A percentile compares a stretch with the other conserved stretches of the same genome.
phyloP scores from a whole-genome alignment of 108 stramenopile genomes.

The Cyclotella atomus region DNA sequence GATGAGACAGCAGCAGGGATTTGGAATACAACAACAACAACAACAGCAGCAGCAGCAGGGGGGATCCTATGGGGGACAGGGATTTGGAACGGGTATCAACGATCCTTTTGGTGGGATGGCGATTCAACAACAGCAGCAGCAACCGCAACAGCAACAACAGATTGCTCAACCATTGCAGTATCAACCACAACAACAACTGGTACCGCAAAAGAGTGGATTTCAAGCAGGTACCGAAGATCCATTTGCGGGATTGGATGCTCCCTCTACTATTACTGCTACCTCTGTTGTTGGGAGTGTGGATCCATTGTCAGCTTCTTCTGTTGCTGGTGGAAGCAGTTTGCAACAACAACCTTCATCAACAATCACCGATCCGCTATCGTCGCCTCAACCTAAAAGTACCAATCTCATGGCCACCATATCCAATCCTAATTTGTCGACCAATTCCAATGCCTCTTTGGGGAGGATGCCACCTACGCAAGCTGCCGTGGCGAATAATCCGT shows the following conservation, averaged over 20 bases:
- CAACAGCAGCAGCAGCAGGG: not conserved
- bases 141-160: slow-evolving; percentile 19
- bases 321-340: not conserved
- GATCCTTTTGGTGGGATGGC: slow-evolving; percentile 13
- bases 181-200: slow-evolving; percentile 20
- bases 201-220: slow-evolving; percentile 45
- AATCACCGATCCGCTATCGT: not conserved
- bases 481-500: not conserved
- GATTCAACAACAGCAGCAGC: slow-evolving; percentile 23
- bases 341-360: slow-evolving; percentile 8
- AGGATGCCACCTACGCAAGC: not conserved
- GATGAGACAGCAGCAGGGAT: not conserved
- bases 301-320: slow-evolving; percentile 1
- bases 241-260: slow-evolving; percentile 76
- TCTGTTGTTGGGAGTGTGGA: not conserved
- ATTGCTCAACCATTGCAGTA: not conserved
- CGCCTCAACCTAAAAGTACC: not conserved
- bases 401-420: not conserved
- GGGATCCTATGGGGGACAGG: not conserved
- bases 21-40: slow-evolving; percentile 15
- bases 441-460: not conserved
- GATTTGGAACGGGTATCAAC: not conserved
- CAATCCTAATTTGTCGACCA: slow-evolving; percentile 8
- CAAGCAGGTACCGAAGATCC: slow-evolving; percentile 69
- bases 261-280: not conserved